Conservation (phyloP, 1,139 yeast genomes). For the Blastobotrys illinoisensis region DNA sequence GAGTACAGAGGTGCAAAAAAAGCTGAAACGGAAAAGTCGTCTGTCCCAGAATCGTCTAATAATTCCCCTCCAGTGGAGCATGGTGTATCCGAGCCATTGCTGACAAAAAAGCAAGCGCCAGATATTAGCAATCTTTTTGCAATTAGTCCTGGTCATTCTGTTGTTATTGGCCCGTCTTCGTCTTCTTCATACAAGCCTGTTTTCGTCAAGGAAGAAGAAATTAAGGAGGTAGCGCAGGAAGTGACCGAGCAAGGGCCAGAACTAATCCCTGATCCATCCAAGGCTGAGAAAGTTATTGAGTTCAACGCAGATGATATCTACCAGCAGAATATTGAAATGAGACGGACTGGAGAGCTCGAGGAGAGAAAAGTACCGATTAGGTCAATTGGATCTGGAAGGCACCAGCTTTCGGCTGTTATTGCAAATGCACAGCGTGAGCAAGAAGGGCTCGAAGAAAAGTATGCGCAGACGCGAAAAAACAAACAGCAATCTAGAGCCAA, state of each 20-base stretch:
- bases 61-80: no score
- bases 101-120: not conserved
- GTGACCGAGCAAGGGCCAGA: not conserved
- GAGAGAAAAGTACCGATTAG: constrained; percentile 23
- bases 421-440: constrained; percentile 28
- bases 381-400: constrained; percentile 28
- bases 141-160: not conserved
- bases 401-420: constrained; percentile 28
- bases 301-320: constrained; percentile 30
- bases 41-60: not conserved
- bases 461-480: constrained; percentile 14
- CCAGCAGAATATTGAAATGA: constrained; percentile 20
- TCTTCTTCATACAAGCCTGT: not conserved
- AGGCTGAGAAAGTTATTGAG: constrained; percentile 19
- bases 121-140: not conserved
- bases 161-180: not conserved
- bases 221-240: not conserved
- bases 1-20: constrained; percentile 21
- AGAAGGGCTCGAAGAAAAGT: constrained; percentile 29
- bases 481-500: constrained; percentile 22
- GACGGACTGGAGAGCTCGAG: constrained; percentile 20
- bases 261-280: constrained; percentile 4
- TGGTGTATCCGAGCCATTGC: not conserved
- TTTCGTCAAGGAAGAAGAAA: not conserved
- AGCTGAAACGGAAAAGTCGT: not conserved